Evolutionary conservation across 371 early-diverging fungal species (phyloP), one percentile per base, ranked within the genome.

Genomic region (Zopfochytrium polystomum): DNA sequence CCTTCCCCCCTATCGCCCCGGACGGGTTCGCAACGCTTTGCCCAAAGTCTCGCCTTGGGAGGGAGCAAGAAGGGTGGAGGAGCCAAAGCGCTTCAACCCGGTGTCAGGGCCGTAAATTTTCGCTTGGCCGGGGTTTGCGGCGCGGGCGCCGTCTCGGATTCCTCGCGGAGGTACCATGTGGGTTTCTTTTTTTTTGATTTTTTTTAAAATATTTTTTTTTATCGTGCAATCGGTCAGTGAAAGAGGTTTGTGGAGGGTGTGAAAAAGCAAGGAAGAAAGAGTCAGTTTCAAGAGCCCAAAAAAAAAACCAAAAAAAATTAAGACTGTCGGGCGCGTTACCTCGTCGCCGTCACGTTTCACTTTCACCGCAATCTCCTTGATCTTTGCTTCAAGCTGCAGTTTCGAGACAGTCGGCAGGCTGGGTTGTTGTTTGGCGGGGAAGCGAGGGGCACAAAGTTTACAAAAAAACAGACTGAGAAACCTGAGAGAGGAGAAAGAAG

Each of bases 351-450:
- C 13, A 34, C 9, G 18, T 46, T 35, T 18, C 38, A 11, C 38
- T 38, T 32, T 58, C 3, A 20, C 30, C 7, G 58, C 58, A 27
- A 58, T 15, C n/a, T 58, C 48, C 30, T 58, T 58, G 7, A 58
- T 27, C 18, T 58, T 35, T n/a, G 23, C 2, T 25, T 58, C 58
- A 5, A 58, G 38, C 9, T 15, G 29, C 26, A 44, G n/a, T 29
- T 58, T 58, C 18, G 46, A 22, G 22, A 33, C 26, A 20, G 23
- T 31, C 2, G 46, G 32, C 2, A 58, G 26, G 22, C 58, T 58
- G 15, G 3, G 25, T 48, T 58, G 18, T 46, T 48, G 27, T 58
- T 48, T 58, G 46, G 2, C 26, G 5, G 23, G 25, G 3, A 11
- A 15, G n/a, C 56, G 29, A 11, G 11, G 7, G 38, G 38, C 7